Evolutionary conservation across 2,329 filamentous ascomycete genomes (phyloP).

Genomic region (Zasmidium citrigriseum): DNA sequence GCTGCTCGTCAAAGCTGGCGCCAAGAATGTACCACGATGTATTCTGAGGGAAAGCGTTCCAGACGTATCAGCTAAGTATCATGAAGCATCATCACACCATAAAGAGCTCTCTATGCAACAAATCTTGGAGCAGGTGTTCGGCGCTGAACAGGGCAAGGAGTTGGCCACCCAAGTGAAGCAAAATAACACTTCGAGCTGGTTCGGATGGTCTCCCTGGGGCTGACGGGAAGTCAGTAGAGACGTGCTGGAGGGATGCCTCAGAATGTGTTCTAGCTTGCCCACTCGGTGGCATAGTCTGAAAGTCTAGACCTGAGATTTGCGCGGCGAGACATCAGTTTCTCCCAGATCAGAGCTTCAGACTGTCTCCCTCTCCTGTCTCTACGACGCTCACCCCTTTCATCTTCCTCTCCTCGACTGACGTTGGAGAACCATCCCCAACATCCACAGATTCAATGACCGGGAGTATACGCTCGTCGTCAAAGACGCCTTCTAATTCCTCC

Average conservation of each 20-base stretch:
- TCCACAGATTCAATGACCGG: not conserved
- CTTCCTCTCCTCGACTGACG: not conserved
- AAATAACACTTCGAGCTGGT: not conserved
- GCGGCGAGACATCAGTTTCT: too few species aligned
- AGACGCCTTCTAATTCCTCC: conserved; percentile 73
- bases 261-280: too few species aligned
- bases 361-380: not conserved
- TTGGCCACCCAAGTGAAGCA: not conserved
- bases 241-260: too few species aligned
- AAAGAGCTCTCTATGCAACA: not conserved
- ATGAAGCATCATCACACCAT: not conserved
- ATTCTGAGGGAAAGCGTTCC: not conserved
- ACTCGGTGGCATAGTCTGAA: too few species aligned
- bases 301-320: too few species aligned
- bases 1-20: not conserved
- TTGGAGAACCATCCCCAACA: not conserved
- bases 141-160: not conserved
- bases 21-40: not conserved
- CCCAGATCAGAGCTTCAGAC: not conserved
- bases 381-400: not conserved
- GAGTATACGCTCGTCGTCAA: conserved; percentile 39
- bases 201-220: not conserved
- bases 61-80: not conserved
- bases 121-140: not conserved
- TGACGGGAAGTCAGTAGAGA: too few species aligned